A percentile compares a stretch with the other conserved stretches of the same genome.
These are phyloP conservation scores for Citrullus colocynthis DNA, from an alignment of 306 rosid genomes.

Conservation along the genomic window DNA sequence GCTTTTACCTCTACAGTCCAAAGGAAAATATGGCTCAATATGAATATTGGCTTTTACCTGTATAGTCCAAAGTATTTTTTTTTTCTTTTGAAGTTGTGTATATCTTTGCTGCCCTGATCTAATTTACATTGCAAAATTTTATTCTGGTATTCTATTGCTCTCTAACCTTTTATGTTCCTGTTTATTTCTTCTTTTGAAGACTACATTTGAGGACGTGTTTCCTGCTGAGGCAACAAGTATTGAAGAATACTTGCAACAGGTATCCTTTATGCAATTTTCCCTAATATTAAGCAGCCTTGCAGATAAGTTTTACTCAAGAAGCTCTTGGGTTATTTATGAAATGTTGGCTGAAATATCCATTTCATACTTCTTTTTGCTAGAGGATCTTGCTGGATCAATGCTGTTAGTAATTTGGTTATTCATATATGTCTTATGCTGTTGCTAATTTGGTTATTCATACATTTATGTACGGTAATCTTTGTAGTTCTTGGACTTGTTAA, in stretches of 20 bases:
- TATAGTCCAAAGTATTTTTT: neutral
- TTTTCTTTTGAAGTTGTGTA: neutral
- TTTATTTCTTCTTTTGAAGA: conserved; percentile 29
- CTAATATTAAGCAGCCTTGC: neutral
- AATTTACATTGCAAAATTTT: neutral
- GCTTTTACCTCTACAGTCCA: neutral
- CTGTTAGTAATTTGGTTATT: too few relatives aligned
- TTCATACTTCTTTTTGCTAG: neutral
- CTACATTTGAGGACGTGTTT: conserved; percentile 96
- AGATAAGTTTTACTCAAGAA: neutral
- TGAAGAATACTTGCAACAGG: conserved; percentile 99
- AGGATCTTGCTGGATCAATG: neutral
- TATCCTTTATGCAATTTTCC: conserved; percentile 21
- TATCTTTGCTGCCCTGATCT: neutral
- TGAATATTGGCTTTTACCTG: neutral
- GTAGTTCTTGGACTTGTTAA: neutral
- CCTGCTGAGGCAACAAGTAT: conserved; percentile 94
- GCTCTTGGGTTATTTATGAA: neutral
- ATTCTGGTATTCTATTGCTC: conserved; percentile 10
- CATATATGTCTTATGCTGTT: neutral
- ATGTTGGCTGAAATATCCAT: neutral
- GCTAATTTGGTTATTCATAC: neutral
- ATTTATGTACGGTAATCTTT: neutral
- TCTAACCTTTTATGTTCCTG: conserved; percentile 3
- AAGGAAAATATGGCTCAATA: neutral